Conservation (phyloP, 1,284 basidiomycete species). For the Fistulinella cinereoalba region DNA sequence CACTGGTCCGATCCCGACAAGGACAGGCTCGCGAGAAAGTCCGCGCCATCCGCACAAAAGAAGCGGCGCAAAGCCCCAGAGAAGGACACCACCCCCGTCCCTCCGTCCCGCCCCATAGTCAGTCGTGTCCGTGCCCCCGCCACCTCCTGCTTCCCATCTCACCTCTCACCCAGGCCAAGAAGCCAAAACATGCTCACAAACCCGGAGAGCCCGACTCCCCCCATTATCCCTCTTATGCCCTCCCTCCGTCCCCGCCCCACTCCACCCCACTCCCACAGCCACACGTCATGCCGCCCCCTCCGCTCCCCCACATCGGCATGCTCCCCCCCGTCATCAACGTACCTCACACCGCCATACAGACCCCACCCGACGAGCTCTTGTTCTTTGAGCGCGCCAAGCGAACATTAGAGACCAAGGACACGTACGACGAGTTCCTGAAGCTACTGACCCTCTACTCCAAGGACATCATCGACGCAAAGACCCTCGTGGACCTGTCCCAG, state of each 20-base stretch:
- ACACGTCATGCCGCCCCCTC: constrained; percentile 31
- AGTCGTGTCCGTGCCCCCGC: constrained; percentile 35
- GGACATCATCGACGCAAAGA: constrained; percentile 87
- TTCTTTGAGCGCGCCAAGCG: constrained; percentile 94
- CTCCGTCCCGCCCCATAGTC: constrained; percentile 43
- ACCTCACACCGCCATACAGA: constrained; percentile 31
- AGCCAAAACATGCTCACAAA: constrained; percentile 57
- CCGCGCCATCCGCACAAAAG: constrained; percentile 43
- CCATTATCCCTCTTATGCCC: constrained; percentile 53
- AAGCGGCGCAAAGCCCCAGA: constrained; percentile 46
- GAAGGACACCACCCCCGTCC: constrained; percentile 58
- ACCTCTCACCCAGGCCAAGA: constrained; percentile 45
- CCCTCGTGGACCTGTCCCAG: constrained; percentile 77
- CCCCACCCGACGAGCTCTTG: constrained; percentile 78
- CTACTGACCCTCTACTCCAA: constrained; percentile 78
- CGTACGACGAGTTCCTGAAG: constrained; percentile 84
- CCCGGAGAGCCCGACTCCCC: constrained; percentile 53
- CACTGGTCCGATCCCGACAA: constrained; percentile 43
- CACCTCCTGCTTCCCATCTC: constrained; percentile 6
- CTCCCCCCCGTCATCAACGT: constrained; percentile 28
- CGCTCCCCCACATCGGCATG: constrained; percentile 34
- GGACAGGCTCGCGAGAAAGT: constrained; percentile 48
- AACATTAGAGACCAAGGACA: constrained; percentile 67
- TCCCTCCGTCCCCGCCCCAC: constrained; percentile 36
- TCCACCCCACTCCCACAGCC: constrained; percentile 35